A percentile compares a stretch with the other conserved stretches of the same genome.
phyloP scores from a whole-genome alignment of 2,329 filamentous ascomycete species.

The Dactylellina parvicollis region DNA sequence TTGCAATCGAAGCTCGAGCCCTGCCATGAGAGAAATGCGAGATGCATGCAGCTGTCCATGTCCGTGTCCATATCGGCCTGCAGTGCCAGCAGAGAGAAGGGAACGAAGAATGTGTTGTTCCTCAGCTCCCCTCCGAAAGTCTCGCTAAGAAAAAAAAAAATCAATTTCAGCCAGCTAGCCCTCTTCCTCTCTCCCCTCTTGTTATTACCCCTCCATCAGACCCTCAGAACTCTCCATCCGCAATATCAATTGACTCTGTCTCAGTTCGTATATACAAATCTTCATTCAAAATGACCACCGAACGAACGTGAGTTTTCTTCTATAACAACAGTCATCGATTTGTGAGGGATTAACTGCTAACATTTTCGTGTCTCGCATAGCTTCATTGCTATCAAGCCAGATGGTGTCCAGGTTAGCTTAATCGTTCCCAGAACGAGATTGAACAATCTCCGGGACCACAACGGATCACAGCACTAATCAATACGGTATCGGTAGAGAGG shows the following conservation, averaged over 20 bases:
- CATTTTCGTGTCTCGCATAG: slow-evolving; percentile 65
- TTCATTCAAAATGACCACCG: slow-evolving; percentile 29
- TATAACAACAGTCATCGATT: slow-evolving; percentile 38
- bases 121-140: background rate
- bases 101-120: background rate
- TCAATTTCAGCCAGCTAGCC: background rate
- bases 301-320: slow-evolving; percentile 39
- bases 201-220: slow-evolving; percentile 36
- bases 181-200: slow-evolving; percentile 26
- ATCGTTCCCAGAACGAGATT: slow-evolving; percentile 37
- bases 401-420: slow-evolving; percentile 89
- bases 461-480: slow-evolving; percentile 14
- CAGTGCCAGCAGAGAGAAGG: background rate
- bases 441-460: slow-evolving; percentile 55
- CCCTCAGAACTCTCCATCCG: background rate
- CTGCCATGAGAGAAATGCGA: background rate
- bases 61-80: background rate
- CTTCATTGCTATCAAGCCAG: slow-evolving; percentile 99
- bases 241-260: slow-evolving; percentile 33
- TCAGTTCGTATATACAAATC: slow-evolving; percentile 24
- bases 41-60: slow-evolving; percentile 24
- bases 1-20: background rate
- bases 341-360: slow-evolving; percentile 51
- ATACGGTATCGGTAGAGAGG: slow-evolving; percentile 74
- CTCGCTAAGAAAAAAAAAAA: background rate